Evolutionary conservation across 352 stramenopile species (phyloP).

Genomic region (Salisapilia sapeloensis): DNA sequence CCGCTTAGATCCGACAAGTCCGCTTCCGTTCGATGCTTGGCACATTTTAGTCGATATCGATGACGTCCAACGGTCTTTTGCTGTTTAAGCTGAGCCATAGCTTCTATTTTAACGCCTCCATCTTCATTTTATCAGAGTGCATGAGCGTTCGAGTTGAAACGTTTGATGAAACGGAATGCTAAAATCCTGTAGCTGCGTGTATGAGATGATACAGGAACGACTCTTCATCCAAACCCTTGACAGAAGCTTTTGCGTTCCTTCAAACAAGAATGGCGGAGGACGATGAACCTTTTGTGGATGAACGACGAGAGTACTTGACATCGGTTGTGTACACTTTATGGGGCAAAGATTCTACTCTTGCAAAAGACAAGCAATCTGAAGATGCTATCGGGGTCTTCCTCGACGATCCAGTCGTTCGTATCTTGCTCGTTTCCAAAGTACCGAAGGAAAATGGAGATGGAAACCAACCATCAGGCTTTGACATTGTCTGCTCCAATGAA

Average conservation of each 20-base stretch:
- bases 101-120: constrained; percentile 3
- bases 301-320: constrained; percentile 35
- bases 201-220: too few relatives aligned
- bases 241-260: background rate
- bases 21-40: too few relatives aligned
- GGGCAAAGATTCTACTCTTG: constrained; percentile 19
- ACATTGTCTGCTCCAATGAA: too few relatives aligned
- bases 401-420: constrained; percentile 38
- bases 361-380: constrained; percentile 15
- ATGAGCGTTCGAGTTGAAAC: constrained; percentile 7
- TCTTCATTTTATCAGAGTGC: constrained; percentile 9
- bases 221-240: too few relatives aligned
- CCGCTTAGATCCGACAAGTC: too few relatives aligned
- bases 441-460: too few relatives aligned
- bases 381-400: constrained; percentile 46
- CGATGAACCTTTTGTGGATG: constrained; percentile 14
- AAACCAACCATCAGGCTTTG: too few relatives aligned
- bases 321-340: constrained; percentile 47
- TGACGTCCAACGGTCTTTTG: too few relatives aligned
- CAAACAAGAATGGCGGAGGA: background rate
- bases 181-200: too few relatives aligned
- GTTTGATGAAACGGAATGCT: background rate
- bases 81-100: too few relatives aligned
- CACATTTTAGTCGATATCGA: too few relatives aligned
- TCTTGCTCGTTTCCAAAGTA: too few relatives aligned